These are phyloP conservation scores for Tulasnella sp. DNA, from an alignment of 768 basidiomycete species.

Conservation along the genomic window DNA sequence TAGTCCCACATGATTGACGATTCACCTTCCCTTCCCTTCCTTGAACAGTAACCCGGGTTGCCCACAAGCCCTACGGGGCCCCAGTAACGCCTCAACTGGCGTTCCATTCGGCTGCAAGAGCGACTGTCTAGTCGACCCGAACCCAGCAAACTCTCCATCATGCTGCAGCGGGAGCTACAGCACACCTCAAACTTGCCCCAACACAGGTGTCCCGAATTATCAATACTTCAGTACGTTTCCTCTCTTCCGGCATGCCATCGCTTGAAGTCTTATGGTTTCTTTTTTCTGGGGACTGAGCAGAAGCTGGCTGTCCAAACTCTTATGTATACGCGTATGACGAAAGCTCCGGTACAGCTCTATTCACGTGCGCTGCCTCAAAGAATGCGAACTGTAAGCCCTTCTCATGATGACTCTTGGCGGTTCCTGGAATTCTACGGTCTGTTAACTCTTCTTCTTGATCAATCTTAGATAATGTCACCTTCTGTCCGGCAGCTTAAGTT, in stretches of 20 bases:
- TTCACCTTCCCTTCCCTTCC: background rate
- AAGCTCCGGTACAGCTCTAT: conserved; percentile 23
- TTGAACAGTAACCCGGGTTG: background rate
- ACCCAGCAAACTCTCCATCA: conserved; percentile 16
- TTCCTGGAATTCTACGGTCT: background rate
- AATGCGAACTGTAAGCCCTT: conserved; percentile 19
- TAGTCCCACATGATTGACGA: background rate
- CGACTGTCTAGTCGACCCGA: conserved; percentile 20
- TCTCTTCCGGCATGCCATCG: background rate
- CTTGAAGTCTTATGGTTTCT: background rate
- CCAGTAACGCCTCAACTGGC: conserved; percentile 4
- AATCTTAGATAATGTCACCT: too few relatives aligned
- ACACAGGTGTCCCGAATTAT: conserved; percentile 20
- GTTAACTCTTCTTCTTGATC: background rate
- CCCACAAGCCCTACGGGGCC: conserved; percentile 9
- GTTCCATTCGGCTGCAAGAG: conserved; percentile 18
- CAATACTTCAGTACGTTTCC: conserved; percentile 22
- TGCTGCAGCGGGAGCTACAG: conserved; percentile 17
- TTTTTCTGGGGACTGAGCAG: background rate
- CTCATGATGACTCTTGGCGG: background rate
- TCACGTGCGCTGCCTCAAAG: background rate
- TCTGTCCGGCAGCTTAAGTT: too few relatives aligned
- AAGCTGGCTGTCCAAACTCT: conserved; percentile 18
- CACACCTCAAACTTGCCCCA: conserved; percentile 23
- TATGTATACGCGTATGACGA: conserved; percentile 24